Evolutionary conservation across 768 basidiomycete species (phyloP).

Genomic region (Tulasnella sp.): DNA sequence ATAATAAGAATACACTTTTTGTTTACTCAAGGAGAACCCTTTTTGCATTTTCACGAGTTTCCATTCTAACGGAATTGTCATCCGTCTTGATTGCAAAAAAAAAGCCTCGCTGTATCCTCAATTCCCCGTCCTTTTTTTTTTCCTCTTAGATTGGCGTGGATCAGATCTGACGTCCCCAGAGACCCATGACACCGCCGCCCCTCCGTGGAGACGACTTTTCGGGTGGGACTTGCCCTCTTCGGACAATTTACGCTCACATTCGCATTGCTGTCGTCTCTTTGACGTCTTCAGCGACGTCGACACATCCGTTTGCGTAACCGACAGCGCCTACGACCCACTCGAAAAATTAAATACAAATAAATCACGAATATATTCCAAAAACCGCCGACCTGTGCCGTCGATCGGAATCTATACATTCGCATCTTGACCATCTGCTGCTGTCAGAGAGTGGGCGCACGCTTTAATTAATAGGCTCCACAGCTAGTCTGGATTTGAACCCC

Average conservation of each 20-base stretch:
- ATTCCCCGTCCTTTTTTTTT: conserved; percentile 2
- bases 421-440: not conserved
- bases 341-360: not conserved
- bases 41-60: not conserved
- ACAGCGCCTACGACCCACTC: not conserved
- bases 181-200: not conserved
- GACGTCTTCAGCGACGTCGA: not conserved
- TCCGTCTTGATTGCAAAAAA: not conserved
- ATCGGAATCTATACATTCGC: not conserved
- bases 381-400: not conserved
- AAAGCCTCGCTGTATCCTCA: not conserved
- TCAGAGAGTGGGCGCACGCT: not conserved
- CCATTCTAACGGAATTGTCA: not conserved
- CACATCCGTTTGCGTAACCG: not conserved
- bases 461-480: not conserved
- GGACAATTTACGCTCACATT: not conserved
- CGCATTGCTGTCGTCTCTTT: not conserved
- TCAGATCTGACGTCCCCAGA: not conserved
- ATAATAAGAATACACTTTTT: conserved; percentile 15
- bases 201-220: not conserved
- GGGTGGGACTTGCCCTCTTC: not conserved
- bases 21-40: not conserved
- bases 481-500: conserved; percentile 9
- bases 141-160: not conserved
- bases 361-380: not conserved